phyloP scores from a whole-genome alignment of 352 stramenopile genomes.

The Globisporangium viniferum region DNA sequence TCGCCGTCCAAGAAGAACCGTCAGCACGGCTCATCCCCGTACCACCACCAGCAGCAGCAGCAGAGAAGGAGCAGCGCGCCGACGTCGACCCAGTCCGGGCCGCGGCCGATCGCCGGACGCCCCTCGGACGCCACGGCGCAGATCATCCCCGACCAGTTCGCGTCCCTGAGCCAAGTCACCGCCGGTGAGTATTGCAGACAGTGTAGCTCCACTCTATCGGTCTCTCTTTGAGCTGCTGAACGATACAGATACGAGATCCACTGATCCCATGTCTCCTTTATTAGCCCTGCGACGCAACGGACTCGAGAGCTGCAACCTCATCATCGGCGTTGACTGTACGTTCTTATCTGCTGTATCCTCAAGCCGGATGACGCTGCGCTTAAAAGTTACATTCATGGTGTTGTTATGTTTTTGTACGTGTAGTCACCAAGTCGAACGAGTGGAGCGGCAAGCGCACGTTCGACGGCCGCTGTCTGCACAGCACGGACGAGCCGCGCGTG shows the following conservation, averaged over 20 bases:
- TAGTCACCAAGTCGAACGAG: constrained; percentile 89
- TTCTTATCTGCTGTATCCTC: not conserved
- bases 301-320: constrained; percentile 84
- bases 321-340: constrained; percentile 85
- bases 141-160: constrained; percentile 75
- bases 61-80: constrained; percentile 12
- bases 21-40: not conserved
- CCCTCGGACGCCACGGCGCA: constrained; percentile 20
- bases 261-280: not conserved
- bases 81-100: constrained; percentile 35
- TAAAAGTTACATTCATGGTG: not conserved
- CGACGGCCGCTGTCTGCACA: constrained; percentile 59
- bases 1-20: constrained; percentile 9
- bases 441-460: constrained; percentile 88
- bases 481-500: constrained; percentile 38
- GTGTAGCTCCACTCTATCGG: not conserved
- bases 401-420: constrained; percentile 22
- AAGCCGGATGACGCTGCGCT: not conserved
- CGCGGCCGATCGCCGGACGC: constrained; percentile 21
- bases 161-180: constrained; percentile 64
- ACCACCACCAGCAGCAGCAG: not conserved
- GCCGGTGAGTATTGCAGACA: constrained; percentile 17
- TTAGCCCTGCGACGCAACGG: constrained; percentile 67
- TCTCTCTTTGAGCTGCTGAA: not conserved
- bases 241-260: not conserved